A percentile compares a stretch with the other conserved stretches of the same genome.
Evolutionary conservation across 768 basidiomycete genomes (phyloP).

Genomic region (Aureoboletus auriporus): DNA sequence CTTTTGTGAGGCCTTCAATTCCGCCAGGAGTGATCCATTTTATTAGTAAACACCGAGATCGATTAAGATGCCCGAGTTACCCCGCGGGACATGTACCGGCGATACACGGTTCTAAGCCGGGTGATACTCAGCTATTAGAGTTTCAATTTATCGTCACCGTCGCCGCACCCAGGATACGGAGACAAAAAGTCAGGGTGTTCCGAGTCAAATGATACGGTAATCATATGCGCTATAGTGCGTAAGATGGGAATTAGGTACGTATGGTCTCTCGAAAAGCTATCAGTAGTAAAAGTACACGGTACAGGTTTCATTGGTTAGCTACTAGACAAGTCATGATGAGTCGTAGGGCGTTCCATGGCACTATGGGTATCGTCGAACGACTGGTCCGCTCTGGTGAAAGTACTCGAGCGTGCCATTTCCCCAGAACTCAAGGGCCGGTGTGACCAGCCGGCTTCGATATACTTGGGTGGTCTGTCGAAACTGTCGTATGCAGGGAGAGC

Average conservation of each 20-base stretch:
- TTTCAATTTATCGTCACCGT: too few relatives aligned
- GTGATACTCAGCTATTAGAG: too few relatives aligned
- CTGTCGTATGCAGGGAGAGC: constrained; percentile 45
- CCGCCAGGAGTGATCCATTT: too few relatives aligned
- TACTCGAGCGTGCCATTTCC: background rate
- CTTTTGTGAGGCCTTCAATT: too few relatives aligned
- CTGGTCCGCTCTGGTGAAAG: background rate
- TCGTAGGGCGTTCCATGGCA: background rate
- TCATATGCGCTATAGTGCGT: background rate
- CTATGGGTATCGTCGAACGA: background rate
- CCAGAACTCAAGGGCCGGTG: background rate
- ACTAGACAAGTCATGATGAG: background rate
- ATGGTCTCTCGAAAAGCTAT: background rate
- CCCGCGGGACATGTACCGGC: too few relatives aligned
- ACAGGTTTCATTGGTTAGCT: constrained; percentile 3
- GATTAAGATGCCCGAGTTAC: too few relatives aligned
- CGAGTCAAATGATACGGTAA: background rate
- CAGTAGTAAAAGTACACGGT: background rate
- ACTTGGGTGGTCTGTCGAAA: constrained; percentile 45
- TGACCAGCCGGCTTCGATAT: constrained; percentile 25
- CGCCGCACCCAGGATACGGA: too few relatives aligned
- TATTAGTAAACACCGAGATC: too few relatives aligned
- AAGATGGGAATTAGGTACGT: too few relatives aligned
- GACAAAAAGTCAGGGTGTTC: too few relatives aligned
- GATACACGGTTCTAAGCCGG: background rate